Evolutionary conservation across 2,329 filamentous ascomycete genomes (phyloP).

Genomic region (Dactylellina cionopaga): DNA sequence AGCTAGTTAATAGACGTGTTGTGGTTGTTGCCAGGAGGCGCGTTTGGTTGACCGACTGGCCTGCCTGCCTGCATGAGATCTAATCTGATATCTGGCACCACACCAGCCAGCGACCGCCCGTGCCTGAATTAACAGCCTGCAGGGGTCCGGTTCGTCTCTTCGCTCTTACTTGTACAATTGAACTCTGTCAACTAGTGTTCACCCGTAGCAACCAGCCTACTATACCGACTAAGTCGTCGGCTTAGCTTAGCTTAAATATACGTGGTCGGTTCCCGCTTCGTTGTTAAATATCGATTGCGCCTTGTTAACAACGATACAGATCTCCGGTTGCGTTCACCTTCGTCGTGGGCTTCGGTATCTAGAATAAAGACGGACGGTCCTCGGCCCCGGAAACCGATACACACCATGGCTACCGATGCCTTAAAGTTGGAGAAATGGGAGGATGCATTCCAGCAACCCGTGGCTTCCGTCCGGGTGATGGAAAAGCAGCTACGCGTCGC

Average conservation of each 20-base stretch:
- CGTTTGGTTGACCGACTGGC: too few species aligned
- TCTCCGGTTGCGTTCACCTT: too few species aligned
- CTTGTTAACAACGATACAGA: slow-evolving; percentile 2
- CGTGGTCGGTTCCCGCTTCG: slow-evolving; percentile 28
- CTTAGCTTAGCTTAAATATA: slow-evolving; percentile 1
- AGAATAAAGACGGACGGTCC: slow-evolving; percentile 1
- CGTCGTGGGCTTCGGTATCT: background rate
- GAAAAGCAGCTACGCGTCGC: slow-evolving; percentile 72
- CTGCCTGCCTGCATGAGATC: too few species aligned
- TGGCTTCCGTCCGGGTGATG: slow-evolving; percentile 71
- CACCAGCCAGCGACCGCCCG: background rate
- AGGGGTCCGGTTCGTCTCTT: slow-evolving; percentile 23
- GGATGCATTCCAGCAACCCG: slow-evolving; percentile 72
- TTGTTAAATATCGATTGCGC: background rate
- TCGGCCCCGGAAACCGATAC: background rate
- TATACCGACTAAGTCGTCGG: background rate
- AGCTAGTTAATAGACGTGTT: slow-evolving; percentile 19
- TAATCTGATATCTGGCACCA: slow-evolving; percentile 5
- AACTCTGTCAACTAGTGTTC: slow-evolving; percentile 16
- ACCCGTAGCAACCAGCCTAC: background rate
- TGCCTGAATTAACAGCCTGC: slow-evolving; percentile 20
- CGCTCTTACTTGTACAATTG: slow-evolving; percentile 32
- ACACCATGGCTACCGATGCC: slow-evolving; percentile 66
- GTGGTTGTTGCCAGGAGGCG: slow-evolving; percentile 32
- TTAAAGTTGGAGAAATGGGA: slow-evolving; percentile 72